Base-by-base conservation (phyloP, 139 green algal species). In the Klebsormidium nitens region DNA sequence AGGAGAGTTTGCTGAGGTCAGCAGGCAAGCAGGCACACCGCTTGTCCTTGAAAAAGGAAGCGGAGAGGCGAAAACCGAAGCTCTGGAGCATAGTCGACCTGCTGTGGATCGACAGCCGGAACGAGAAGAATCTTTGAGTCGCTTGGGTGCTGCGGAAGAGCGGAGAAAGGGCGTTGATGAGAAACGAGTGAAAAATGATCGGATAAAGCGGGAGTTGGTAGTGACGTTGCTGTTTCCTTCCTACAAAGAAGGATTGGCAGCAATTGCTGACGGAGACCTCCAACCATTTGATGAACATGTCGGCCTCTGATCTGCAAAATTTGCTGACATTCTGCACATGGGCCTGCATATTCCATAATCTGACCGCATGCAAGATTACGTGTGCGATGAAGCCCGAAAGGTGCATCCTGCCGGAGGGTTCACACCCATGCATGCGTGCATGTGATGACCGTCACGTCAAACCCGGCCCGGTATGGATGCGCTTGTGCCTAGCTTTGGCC, bases 171-270 rank as follows among this genome's bases (percentile, higher is more conserved):
- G 23, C 46, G 46, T 83, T 48, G 80, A 76, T 23, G 88, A 92
- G 66, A 93, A 93, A 72, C 70, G 86, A 2, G 88, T 93, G 28
- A 44, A 42, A 5, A 93, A 93, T 55, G 38, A 11, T 1, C 60
- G 47, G 19, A 87, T 93, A 5, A 86, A 86, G 50, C 1, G 35
- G 6, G 81, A 88, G 68, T 72, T 93, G 55, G 66, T 71, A 0
- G 55, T 87, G 23, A 19, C 23, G 36, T 66, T 91, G 34, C 56
- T 48, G 0, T 91, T 83, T 58, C 84, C 87, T 0, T 82, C 71
- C 2, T 93, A 89, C 64, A 60, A 65, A 36, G 76, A 89, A 64
- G 87, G 87, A 0, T 47, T 93, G 6, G 36, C 32, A 23, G 81
- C 85, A 3, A 86, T 93, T 0, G 14, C 37, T 2, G 14, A 5